phyloP scores from a whole-genome alignment of 208 protist species.

The Blechomonas ayalai region DNA sequence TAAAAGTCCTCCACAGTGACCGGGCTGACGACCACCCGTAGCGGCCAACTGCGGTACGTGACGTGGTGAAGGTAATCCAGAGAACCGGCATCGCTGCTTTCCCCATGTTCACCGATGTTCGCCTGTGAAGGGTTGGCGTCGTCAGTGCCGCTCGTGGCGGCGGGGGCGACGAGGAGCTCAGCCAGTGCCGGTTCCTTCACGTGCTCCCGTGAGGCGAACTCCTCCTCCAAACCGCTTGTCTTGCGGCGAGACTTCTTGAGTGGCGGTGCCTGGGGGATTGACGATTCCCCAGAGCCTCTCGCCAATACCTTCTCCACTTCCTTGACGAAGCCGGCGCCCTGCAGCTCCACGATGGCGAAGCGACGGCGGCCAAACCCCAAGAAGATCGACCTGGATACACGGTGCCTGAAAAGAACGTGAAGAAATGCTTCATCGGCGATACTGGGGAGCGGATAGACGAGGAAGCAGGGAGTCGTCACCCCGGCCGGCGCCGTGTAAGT shows the following conservation, averaged over 20 bases:
- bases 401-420: slow-evolving; percentile 37
- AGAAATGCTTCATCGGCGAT: slow-evolving; percentile 72
- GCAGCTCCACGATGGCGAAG: slow-evolving; percentile 63
- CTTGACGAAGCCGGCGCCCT: slow-evolving; percentile 8
- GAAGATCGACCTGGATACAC: slow-evolving; percentile 47
- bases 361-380: slow-evolving; percentile 41
- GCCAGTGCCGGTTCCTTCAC: slow-evolving; percentile 15
- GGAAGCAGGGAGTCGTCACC: slow-evolving; percentile 22
- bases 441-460: slow-evolving; percentile 59
- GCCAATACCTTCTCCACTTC: slow-evolving; percentile 14
- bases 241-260: neutral
- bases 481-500: neutral
- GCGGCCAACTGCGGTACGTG: slow-evolving; percentile 17
- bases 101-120: neutral
- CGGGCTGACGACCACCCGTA: slow-evolving; percentile 47
- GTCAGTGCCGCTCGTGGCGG: neutral
- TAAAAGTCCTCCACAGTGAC: slow-evolving; percentile 52
- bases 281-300: neutral
- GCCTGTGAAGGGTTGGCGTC: neutral
- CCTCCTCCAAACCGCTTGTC: neutral
- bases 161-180: slow-evolving; percentile 15
- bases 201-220: neutral
- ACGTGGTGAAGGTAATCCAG: slow-evolving; percentile 21
- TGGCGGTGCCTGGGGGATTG: neutral
- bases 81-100: neutral